phyloP scores from a whole-genome alignment of 2,329 filamentous ascomycete species.

The Plectosphaerella cucumerina region DNA sequence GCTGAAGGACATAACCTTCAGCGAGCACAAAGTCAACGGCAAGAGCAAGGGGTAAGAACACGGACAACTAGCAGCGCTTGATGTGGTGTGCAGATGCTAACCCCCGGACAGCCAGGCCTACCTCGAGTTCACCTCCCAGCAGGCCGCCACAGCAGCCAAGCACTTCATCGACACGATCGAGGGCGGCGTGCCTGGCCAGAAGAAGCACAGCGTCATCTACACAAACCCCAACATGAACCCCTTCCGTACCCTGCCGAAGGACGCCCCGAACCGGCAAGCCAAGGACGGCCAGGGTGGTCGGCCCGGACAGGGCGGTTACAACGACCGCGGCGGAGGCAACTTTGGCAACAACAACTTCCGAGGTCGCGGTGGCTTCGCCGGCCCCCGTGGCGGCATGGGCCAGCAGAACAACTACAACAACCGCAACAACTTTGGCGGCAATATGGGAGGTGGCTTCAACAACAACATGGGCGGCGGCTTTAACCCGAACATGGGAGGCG shows the following conservation, averaged over 20 bases:
- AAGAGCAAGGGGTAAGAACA: conserved; percentile 87
- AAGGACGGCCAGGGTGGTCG: conserved; percentile 59
- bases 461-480: conserved; percentile 27
- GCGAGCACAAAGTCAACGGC: conserved; percentile 97
- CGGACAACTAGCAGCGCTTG: neutral
- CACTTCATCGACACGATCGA: conserved; percentile 69
- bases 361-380: conserved; percentile 45
- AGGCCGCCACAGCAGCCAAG: conserved; percentile 83
- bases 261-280: conserved; percentile 66
- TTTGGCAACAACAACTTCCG: conserved; percentile 41
- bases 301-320: conserved; percentile 44
- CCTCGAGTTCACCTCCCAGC: conserved; percentile 76
- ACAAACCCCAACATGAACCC: conserved; percentile 76
- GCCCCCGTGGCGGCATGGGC: conserved; percentile 46
- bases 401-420: conserved; percentile 39
- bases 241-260: conserved; percentile 87
- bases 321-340: conserved; percentile 39
- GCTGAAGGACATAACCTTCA: conserved; percentile 90
- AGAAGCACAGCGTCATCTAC: conserved; percentile 72
- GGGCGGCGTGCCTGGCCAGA: conserved; percentile 51
- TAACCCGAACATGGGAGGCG: conserved; percentile 35
- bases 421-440: conserved; percentile 26
- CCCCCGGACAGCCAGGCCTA: conserved; percentile 60
- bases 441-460: conserved; percentile 38
- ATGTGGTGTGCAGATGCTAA: neutral